These are phyloP conservation scores for Claviceps fusiformis DNA, from an alignment of 2,329 filamentous ascomycete species.

Conservation along the genomic window DNA sequence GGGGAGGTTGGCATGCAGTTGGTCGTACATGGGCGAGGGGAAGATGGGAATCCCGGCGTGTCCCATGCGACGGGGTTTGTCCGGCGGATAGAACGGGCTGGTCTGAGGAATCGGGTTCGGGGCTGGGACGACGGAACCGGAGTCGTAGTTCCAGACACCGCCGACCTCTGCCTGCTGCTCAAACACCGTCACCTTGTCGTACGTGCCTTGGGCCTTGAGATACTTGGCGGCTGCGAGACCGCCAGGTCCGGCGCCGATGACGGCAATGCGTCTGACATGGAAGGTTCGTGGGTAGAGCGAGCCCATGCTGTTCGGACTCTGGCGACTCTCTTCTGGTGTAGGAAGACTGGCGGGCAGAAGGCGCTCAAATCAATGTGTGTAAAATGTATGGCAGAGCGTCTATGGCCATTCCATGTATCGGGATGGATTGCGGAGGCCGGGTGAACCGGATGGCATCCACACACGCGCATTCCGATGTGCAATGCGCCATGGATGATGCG, in stretches of 20 bases:
- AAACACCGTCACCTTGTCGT: constrained; percentile 60
- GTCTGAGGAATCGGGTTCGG: constrained; percentile 52
- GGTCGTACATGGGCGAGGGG: constrained; percentile 71
- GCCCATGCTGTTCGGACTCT: constrained; percentile 12
- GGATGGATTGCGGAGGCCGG: background rate
- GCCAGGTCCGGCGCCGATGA: constrained; percentile 72
- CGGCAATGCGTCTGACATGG: constrained; percentile 48
- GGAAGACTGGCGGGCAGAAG: background rate
- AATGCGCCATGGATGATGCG: no score
- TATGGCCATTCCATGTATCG: no score
- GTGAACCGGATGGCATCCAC: no score
- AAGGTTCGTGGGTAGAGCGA: constrained; percentile 22
- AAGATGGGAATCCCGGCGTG: constrained; percentile 41
- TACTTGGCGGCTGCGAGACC: constrained; percentile 74
- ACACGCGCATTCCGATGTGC: no score
- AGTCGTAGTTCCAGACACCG: constrained; percentile 75
- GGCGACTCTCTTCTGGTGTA: background rate
- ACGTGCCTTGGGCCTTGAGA: constrained; percentile 52
- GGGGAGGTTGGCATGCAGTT: constrained; percentile 78
- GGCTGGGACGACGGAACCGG: constrained; percentile 29
- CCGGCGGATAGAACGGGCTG: constrained; percentile 46
- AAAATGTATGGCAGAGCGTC: background rate
- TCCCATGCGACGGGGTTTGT: constrained; percentile 44
- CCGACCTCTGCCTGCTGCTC: constrained; percentile 69
- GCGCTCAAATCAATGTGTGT: background rate